These are phyloP conservation scores for Blastocladiella emersonii DNA, from an alignment of 371 early-diverging fungal genomes.

Conservation along the genomic window DNA sequence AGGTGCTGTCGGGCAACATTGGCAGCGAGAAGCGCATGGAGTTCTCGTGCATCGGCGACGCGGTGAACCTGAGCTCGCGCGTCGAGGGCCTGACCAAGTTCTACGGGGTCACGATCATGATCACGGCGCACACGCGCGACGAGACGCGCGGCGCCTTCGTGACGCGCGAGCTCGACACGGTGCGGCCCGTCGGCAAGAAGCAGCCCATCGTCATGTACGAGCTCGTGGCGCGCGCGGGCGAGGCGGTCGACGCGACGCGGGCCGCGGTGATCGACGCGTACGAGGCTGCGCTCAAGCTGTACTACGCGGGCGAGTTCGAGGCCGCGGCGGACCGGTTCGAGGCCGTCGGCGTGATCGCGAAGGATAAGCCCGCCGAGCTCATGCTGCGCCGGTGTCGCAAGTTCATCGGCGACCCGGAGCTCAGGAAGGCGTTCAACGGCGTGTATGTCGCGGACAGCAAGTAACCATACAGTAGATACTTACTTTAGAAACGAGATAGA, in stretches of 20 bases:
- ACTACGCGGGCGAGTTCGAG: constrained; percentile 14
- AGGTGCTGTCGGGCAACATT: constrained; percentile 32
- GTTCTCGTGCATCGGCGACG: constrained; percentile 30
- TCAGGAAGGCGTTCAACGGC: neutral
- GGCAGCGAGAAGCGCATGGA: constrained; percentile 34
- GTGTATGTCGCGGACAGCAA: neutral
- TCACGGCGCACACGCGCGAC: constrained; percentile 21
- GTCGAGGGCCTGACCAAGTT: constrained; percentile 27
- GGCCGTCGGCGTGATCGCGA: constrained; percentile 10
- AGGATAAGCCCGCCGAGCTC: constrained; percentile 25
- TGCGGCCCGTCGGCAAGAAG: constrained; percentile 24
- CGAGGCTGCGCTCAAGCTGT: constrained; percentile 15
- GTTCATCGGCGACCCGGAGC: constrained; percentile 15
- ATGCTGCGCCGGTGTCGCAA: constrained; percentile 19
- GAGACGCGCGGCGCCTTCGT: constrained; percentile 21
- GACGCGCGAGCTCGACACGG: constrained; percentile 25
- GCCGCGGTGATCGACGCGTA: constrained; percentile 10
- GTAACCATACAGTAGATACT: no score
- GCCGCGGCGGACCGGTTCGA: constrained; percentile 18
- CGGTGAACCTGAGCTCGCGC: constrained; percentile 26
- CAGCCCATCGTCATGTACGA: constrained; percentile 21
- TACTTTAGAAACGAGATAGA: no score
- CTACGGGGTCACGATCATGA: constrained; percentile 23
- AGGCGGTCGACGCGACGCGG: constrained; percentile 9
- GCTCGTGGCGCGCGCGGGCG: constrained; percentile 18